A percentile compares a stretch with the other conserved stretches of the same genome.
phyloP scores from a whole-genome alignment of 768 basidiomycete species.

The Kwoniella botswanensis region DNA sequence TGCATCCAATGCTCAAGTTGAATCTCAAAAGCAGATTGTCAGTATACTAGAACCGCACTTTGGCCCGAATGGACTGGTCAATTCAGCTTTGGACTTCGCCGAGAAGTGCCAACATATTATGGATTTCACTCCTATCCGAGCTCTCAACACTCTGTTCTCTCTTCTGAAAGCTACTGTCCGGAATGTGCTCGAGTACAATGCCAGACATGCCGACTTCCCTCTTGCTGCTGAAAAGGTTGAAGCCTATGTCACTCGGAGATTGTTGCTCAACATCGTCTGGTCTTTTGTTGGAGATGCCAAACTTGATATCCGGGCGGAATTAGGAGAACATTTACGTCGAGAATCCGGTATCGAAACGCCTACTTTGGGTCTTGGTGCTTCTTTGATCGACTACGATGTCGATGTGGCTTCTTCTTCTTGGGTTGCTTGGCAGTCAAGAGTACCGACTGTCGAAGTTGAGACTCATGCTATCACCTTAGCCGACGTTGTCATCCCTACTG shows the following conservation, averaged over 20 bases:
- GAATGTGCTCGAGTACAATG: constrained; percentile 91
- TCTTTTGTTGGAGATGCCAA: constrained; percentile 97
- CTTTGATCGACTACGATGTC: constrained; percentile 94
- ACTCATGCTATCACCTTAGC: constrained; percentile 93
- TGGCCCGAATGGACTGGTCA: constrained; percentile 77
- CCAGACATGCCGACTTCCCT: constrained; percentile 93
- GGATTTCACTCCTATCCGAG: constrained; percentile 92
- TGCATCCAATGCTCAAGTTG: constrained; percentile 11
- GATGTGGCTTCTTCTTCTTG: constrained; percentile 84
- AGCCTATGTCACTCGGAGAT: constrained; percentile 85
- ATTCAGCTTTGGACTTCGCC: constrained; percentile 76
- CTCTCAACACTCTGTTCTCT: constrained; percentile 94
- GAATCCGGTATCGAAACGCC: constrained; percentile 91
- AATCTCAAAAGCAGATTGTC: constrained; percentile 61
- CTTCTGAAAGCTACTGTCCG: constrained; percentile 94
- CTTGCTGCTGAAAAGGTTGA: constrained; percentile 81
- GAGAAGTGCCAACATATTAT: constrained; percentile 94
- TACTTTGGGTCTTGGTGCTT: constrained; percentile 69
- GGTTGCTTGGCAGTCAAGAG: constrained; percentile 87
- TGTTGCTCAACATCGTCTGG: constrained; percentile 93
- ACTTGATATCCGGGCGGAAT: constrained; percentile 80
- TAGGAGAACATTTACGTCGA: constrained; percentile 83
- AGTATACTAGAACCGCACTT: constrained; percentile 81
- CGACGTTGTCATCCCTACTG: constrained; percentile 95
- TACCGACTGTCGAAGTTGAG: constrained; percentile 95